Conservation (phyloP, 345 rosid species). For the Acer negundo region DNA sequence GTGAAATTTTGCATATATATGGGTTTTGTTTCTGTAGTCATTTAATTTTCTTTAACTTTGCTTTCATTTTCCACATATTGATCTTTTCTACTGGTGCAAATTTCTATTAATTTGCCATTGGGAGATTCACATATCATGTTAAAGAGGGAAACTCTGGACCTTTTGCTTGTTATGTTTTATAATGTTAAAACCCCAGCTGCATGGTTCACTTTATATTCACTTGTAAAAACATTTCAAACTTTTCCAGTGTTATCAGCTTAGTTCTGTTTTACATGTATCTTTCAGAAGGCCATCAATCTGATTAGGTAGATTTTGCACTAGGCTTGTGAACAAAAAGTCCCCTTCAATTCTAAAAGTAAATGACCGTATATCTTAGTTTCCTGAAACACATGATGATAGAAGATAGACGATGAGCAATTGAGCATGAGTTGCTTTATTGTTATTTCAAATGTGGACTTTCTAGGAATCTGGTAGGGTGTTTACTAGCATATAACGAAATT, state of each 20-base stretch:
- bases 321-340: neutral
- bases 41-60: neutral
- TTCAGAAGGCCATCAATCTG: too few species aligned
- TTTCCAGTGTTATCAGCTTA: neutral
- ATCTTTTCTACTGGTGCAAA: neutral
- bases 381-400: neutral
- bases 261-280: neutral
- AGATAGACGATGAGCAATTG: neutral
- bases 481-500: slow-evolving; percentile 1
- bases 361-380: neutral
- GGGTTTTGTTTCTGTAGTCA: neutral
- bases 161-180: neutral
- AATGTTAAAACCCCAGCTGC: neutral
- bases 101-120: neutral
- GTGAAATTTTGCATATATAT: neutral
- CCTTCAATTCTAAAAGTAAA: neutral
- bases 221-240: neutral
- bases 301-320: neutral
- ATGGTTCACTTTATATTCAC: neutral
- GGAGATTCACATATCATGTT: neutral
- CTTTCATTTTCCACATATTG: neutral
- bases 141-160: neutral
- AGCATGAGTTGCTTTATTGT: neutral
- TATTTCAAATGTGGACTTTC: neutral
- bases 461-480: neutral